Base-by-base conservation (phyloP, 768 basidiomycete species). In the Tulasnella sp. region DNA sequence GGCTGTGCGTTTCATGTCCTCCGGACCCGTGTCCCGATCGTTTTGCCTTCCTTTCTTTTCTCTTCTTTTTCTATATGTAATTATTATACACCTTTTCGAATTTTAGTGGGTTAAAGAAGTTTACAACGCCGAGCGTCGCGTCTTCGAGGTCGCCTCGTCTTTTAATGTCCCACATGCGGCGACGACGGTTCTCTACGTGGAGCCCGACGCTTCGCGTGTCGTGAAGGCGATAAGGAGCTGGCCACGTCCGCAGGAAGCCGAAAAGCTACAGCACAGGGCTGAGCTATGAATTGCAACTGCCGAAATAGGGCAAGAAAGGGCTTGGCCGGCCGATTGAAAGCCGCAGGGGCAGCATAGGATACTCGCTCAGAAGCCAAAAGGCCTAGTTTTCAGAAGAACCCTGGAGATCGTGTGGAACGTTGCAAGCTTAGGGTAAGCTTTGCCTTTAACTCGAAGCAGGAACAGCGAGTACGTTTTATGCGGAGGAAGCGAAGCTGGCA, bases 11-110 rank as follows among this genome's bases (percentile, higher is more conserved):
- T 69, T 69, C 64, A 69, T 37, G 31, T 69, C 64, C 64, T 37
- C 28, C 64, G 64, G 64, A 69, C 64, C 64, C 64, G 31, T 34
- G 34, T 69, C 64, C 46, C 64, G 64, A 69, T 69, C 64, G 34
- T 69, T 69, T 69, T 64, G 31, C 60, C 60, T 64, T 64, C 31
- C 44, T 44, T 75, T 44, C 74, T 42, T 40, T 44, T 42, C 20
- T 69, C 28, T 69, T 37, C 64, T 42, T 75, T 75, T 75, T 42
- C 74, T 75, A 42, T 69, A 69, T 69, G 64, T 48, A 48, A 75
- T 75, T 75, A 75, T 75, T 75, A 42, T 75, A 69, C 14, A 16
- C 73, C 3, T 44, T 44, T 46, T 75, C 46, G 74, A 75, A 75
- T 75, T 75, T 42, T 42, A 75, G 40, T 75, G 41, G 74, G 74